Evolutionary conservation across 1,139 yeast genomes (phyloP).

Genomic region (Pichia sp.): DNA sequence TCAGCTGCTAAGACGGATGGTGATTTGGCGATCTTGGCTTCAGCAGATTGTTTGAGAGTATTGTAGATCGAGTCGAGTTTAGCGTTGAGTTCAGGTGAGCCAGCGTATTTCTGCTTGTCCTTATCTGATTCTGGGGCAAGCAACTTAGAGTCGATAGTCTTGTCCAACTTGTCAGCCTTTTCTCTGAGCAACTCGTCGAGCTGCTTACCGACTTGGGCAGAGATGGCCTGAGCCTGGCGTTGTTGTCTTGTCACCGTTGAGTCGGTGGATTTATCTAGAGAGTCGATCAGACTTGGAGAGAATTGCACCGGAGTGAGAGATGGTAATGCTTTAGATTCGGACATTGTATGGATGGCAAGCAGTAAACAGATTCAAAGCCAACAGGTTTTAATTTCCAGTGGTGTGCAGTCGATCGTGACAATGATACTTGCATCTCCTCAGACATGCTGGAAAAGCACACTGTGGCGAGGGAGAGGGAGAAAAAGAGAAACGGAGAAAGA

Average conservation of each 20-base stretch:
- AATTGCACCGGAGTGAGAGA: slow-evolving; percentile 65
- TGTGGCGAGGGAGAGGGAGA: neutral
- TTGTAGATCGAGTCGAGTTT: slow-evolving; percentile 39
- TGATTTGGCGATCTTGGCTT: slow-evolving; percentile 28
- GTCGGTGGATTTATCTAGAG: slow-evolving; percentile 64
- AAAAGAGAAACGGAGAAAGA: neutral
- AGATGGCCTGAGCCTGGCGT: slow-evolving; percentile 70
- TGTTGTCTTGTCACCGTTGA: slow-evolving; percentile 81
- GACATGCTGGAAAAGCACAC: neutral
- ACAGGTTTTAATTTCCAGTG: no score
- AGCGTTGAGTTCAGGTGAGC: slow-evolving; percentile 37
- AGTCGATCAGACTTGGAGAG: slow-evolving; percentile 62
- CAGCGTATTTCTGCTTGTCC: slow-evolving; percentile 29
- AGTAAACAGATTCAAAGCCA: no score
- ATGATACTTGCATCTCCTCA: neutral
- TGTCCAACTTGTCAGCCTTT: slow-evolving; percentile 46
- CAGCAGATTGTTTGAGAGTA: slow-evolving; percentile 28
- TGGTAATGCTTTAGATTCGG: slow-evolving; percentile 56
- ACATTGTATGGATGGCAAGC: slow-evolving; percentile 8
- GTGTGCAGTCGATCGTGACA: neutral
- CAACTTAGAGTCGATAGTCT: slow-evolving; percentile 40
- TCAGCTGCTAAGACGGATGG: slow-evolving; percentile 45
- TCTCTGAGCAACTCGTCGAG: slow-evolving; percentile 60
- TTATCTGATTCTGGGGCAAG: neutral
- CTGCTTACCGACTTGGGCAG: slow-evolving; percentile 68